Evolutionary conservation across 1,284 basidiomycete species (phyloP).

Genomic region (Amylostereum areolatum): DNA sequence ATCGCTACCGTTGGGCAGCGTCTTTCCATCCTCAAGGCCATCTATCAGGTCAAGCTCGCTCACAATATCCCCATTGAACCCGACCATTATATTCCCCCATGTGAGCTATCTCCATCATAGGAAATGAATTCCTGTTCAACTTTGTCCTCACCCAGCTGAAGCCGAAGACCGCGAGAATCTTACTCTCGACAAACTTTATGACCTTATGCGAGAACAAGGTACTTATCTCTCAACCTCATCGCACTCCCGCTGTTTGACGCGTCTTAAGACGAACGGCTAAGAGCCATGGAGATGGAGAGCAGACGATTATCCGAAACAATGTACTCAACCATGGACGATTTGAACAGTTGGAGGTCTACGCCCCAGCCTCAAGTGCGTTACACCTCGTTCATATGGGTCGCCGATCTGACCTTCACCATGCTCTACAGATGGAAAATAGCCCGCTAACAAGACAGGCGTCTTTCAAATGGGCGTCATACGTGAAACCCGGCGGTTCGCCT

Average conservation of each 20-base stretch:
- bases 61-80: constrained; percentile 80
- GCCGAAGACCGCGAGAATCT: constrained; percentile 56
- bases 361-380: constrained; percentile 15
- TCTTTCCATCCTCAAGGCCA: constrained; percentile 81
- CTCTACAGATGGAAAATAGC: constrained; percentile 34
- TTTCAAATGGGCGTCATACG: constrained; percentile 77
- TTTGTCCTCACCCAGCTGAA: constrained; percentile 44
- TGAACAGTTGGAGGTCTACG: constrained; percentile 40
- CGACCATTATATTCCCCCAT: constrained; percentile 87
- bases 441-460: constrained; percentile 64
- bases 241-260: constrained; percentile 5
- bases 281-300: constrained; percentile 72
- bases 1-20: constrained; percentile 84
- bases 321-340: constrained; percentile 60
- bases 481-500: constrained; percentile 67
- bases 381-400: constrained; percentile 8
- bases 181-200: constrained; percentile 64
- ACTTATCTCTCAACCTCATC: constrained; percentile 11
- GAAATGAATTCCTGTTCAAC: constrained; percentile 1
- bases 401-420: neutral
- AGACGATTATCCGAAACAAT: constrained; percentile 56
- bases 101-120: constrained; percentile 39
- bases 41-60: constrained; percentile 83
- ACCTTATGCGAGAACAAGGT: constrained; percentile 76
- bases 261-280: constrained; percentile 59